Conservation (phyloP, 140 eudicot genomes). For the Flaveria floridana region DNA sequence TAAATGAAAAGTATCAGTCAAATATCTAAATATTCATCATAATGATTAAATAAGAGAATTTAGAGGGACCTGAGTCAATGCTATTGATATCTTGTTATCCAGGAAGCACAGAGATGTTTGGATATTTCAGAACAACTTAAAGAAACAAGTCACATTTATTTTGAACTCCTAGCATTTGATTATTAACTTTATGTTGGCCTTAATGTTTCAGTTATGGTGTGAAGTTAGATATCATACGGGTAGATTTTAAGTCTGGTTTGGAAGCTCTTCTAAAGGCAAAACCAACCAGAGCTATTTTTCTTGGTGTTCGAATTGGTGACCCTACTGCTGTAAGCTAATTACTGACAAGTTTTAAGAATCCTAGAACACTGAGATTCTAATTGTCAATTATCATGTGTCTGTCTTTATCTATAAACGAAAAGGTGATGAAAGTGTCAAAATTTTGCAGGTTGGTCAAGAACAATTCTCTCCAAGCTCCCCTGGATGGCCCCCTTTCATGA, state of each 20-base stretch:
- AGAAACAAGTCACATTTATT: neutral
- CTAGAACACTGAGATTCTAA: neutral
- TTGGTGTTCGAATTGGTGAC: conserved; percentile 95
- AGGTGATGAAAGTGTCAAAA: neutral
- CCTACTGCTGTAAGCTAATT: conserved; percentile 77
- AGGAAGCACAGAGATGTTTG: neutral
- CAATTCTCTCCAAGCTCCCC: conserved; percentile 95
- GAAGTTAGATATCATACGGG: conserved; percentile 79
- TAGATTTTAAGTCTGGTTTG: conserved; percentile 87
- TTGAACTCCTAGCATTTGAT: conserved; percentile 13
- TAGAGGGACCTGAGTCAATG: conserved; percentile 9
- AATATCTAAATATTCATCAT: neutral
- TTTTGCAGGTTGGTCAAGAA: conserved; percentile 82
- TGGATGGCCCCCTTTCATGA: conserved; percentile 99
- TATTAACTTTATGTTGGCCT: conserved; percentile 11
- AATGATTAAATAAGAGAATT: conserved; percentile 2
- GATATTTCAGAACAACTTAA: neutral
- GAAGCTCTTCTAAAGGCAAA: conserved; percentile 76
- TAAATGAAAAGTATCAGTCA: neutral
- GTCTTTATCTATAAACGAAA: neutral
- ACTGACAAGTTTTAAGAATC: neutral
- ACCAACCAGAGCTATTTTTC: conserved; percentile 83
- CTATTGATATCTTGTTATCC: conserved; percentile 11
- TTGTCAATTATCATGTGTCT: conserved; percentile 10
- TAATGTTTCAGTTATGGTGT: conserved; percentile 62